Percentiles rank a stretch among this genome's conserved stretches.
phyloP scores from a whole-genome alignment of 306 rosid genomes.

The Trichosanthes cucumerina region DNA sequence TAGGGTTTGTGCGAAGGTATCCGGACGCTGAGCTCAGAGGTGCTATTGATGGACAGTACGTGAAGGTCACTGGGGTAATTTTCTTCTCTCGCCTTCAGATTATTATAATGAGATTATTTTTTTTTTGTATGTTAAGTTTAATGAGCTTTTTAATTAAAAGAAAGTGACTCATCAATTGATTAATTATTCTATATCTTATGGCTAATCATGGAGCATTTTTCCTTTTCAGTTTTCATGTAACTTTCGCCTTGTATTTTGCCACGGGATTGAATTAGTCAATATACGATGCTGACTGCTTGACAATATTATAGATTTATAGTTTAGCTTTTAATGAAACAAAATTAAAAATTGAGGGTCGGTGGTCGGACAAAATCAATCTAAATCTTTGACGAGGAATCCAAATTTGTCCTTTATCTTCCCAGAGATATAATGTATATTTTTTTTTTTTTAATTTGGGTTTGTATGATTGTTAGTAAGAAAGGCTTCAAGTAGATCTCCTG shows the following conservation, averaged over 20 bases:
- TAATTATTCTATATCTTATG: background rate
- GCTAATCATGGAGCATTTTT: conserved; percentile 1
- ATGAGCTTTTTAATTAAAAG: background rate
- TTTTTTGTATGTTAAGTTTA: background rate
- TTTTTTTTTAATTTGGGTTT: background rate
- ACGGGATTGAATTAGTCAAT: background rate
- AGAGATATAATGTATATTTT: background rate
- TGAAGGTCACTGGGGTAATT: conserved; percentile 98
- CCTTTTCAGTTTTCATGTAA: background rate
- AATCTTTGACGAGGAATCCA: background rate
- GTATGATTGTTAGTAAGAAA: background rate
- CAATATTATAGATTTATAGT: background rate
- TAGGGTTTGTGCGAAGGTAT: conserved; percentile 63
- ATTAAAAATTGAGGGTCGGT: background rate
- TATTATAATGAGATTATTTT: background rate
- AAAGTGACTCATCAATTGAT: background rate
- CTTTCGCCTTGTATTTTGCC: background rate
- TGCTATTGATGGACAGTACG: conserved; percentile 89
- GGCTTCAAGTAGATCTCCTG: background rate
- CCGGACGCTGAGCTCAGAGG: conserved; percentile 95
- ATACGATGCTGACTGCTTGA: conserved; percentile 11
- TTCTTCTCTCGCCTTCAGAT: background rate
- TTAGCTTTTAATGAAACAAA: background rate
- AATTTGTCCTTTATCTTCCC: background rate
- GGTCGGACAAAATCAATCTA: conserved; percentile 4